Evolutionary conservation across 208 protist species (phyloP).

Genomic region (Leptomonas seymouri): DNA sequence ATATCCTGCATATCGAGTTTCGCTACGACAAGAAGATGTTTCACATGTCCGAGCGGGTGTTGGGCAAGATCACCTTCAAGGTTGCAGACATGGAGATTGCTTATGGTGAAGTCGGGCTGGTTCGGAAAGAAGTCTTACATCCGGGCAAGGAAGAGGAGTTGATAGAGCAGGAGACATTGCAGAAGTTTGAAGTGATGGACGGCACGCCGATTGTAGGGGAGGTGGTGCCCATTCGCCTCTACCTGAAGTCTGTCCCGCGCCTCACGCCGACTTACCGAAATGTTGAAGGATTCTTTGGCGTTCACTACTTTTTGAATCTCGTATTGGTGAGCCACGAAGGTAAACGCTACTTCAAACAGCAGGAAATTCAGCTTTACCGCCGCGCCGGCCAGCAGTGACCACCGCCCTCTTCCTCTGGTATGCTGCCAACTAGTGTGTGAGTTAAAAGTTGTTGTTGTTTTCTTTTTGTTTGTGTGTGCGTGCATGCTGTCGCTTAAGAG

Average conservation of each 20-base stretch:
- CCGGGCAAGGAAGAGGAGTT: constrained; percentile 30
- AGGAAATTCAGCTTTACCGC: constrained; percentile 87
- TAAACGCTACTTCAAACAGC: constrained; percentile 91
- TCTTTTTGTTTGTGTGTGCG: background rate
- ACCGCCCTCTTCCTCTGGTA: background rate
- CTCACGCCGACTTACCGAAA: constrained; percentile 84
- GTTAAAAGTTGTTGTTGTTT: background rate
- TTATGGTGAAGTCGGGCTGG: constrained; percentile 75
- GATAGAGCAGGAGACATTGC: constrained; percentile 78
- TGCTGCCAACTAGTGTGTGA: background rate
- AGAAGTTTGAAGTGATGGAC: constrained; percentile 94
- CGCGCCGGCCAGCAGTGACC: constrained; percentile 58
- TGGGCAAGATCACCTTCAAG: constrained; percentile 86
- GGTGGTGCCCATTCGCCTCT: constrained; percentile 90
- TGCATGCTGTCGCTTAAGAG: no score
- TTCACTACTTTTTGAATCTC: constrained; percentile 89
- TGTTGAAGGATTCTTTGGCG: constrained; percentile 68
- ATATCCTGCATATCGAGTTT: constrained; percentile 92
- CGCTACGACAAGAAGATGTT: constrained; percentile 85
- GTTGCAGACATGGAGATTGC: constrained; percentile 73
- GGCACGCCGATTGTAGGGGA: constrained; percentile 89
- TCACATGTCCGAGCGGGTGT: constrained; percentile 74
- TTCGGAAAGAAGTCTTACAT: constrained; percentile 70
- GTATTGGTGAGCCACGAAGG: constrained; percentile 78
- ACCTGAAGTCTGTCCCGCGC: constrained; percentile 72